A percentile compares a stretch with the other conserved stretches of the same genome.
phyloP scores from a whole-genome alignment of 345 rosid genomes.

The Corymbia maculata region DNA sequence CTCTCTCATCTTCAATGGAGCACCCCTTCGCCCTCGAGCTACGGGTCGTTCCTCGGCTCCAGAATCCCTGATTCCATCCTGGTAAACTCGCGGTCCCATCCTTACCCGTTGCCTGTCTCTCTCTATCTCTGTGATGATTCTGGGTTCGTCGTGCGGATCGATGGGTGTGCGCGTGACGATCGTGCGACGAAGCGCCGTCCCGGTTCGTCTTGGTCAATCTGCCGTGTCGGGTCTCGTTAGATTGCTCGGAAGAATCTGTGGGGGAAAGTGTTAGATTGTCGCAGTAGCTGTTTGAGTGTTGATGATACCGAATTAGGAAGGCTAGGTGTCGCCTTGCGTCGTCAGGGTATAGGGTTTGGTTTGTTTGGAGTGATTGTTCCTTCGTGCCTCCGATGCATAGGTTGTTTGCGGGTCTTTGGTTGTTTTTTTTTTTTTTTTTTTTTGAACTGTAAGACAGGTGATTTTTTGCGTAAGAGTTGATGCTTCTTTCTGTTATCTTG shows the following conservation, averaged over 20 bases:
- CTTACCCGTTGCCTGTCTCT: neutral
- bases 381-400: neutral
- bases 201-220: neutral
- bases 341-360: neutral
- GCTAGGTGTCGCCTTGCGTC: neutral
- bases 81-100: neutral
- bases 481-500: neutral
- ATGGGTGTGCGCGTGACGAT: neutral
- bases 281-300: neutral
- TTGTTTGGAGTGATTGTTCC: neutral
- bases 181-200: neutral
- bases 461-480: neutral
- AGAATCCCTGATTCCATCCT: neutral
- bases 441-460: neutral
- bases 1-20: neutral
- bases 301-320: neutral
- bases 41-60: neutral
- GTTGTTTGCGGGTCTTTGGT: neutral
- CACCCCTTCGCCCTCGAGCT: neutral
- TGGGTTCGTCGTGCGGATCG: neutral
- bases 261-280: neutral
- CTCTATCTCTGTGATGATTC: neutral
- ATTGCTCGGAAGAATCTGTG: neutral
- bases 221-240: neutral
- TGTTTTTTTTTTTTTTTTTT: neutral